Conservation (phyloP, 2,329 filamentous ascomycete genomes). For the Cercospora nicotianae region DNA sequence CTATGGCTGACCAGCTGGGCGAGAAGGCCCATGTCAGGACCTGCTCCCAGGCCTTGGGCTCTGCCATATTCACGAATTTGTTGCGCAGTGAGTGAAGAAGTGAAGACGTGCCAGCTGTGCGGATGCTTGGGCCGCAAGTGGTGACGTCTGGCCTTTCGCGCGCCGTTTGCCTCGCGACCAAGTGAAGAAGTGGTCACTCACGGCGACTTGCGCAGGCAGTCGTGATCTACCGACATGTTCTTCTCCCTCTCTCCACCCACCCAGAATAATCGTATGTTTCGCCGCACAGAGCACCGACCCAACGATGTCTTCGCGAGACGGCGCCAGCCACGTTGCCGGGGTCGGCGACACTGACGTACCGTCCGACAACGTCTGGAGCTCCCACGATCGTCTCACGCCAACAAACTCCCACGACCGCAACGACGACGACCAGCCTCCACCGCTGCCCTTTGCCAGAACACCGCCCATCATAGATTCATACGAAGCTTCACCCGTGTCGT, state of each 20-base stretch:
- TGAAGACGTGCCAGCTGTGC: not conserved
- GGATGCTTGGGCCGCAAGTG: not conserved
- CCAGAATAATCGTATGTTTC: constrained; percentile 1
- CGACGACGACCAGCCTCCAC: not conserved
- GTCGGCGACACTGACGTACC: constrained; percentile 5
- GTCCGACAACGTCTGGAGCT: constrained; percentile 5
- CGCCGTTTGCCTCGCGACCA: not conserved
- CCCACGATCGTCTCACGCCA: not conserved
- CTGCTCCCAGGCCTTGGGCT: constrained; percentile 15
- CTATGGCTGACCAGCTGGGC: constrained; percentile 53
- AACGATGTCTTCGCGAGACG: not conserved
- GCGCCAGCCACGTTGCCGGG: constrained; percentile 8
- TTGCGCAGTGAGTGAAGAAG: not conserved
- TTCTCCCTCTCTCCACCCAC: not conserved
- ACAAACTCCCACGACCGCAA: not conserved
- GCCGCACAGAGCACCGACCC: not conserved
- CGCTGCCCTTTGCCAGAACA: not conserved
- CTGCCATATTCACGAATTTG: constrained; percentile 8
- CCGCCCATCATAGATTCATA: constrained; percentile 5
- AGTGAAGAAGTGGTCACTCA: not conserved
- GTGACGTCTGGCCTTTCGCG: not conserved
- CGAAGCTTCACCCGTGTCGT: constrained; percentile 6
- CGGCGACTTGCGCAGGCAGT: not conserved
- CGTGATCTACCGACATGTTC: not conserved
- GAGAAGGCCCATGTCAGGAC: constrained; percentile 52